Base-by-base conservation (phyloP, 306 rosid species). In the Erythrophleum fordii region DNA sequence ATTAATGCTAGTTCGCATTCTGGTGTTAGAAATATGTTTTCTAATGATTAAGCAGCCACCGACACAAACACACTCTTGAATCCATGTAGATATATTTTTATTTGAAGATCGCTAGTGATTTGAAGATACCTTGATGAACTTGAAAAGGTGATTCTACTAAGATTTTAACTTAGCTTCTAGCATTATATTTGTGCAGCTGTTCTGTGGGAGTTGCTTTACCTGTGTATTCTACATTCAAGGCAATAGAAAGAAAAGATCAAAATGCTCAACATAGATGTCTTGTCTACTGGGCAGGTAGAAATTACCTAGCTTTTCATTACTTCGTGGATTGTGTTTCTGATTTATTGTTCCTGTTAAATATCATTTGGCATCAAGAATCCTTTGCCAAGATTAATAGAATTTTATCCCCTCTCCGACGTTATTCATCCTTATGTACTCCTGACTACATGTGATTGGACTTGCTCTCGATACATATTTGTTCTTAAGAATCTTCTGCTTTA, bases 281-380 rank as follows among this genome's bases (percentile, higher is more conserved):
- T 88, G 22, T 95, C 14, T 95, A 95, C 73, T 95, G 99, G 97
- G 97, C 99, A 78, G 97, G 99, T 93, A 62, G 45, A 11, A 59
- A 20, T 78, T 74, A 1, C 29, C 52, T 10, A 51, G 71, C n/a
- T 31, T 11, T 22, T 69, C 48, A 4, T 73, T 48, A 13, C 23
- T 61, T 52, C 11, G 39, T 49, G 22, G 66, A 46, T 61, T 66
- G 34, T 26, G 39, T 76, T 64, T 75, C 41, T 64, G 46, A 11
- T 61, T 48, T 64, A 25, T 61, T 16, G 6, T 69, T 77, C 69
- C 28, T 20, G 60, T 79, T 35, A 70, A 37, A 7, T 34, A 56
- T 28, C 77, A 75, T 45, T 75, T 69, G 0, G 14, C 34, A 22
- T 48, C 49, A 12, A 35, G 41, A 51, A 71, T 29, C 1, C 18